These are phyloP conservation scores for Schizochytrium sp. DNA, from an alignment of 108 stramenopile genomes.

Conservation along the genomic window DNA sequence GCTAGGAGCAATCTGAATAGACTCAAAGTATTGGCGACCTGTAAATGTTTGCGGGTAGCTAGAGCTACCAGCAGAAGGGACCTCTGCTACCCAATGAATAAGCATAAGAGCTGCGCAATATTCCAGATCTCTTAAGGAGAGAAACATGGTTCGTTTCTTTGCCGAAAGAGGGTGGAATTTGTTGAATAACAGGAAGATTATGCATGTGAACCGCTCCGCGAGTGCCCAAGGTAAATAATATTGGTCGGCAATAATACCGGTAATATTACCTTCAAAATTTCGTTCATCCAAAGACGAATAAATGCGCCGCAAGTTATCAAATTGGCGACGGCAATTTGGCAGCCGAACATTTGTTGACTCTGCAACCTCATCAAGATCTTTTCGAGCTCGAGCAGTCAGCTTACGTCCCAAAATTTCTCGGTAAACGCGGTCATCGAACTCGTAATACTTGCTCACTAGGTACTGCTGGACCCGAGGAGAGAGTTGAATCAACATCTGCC, in stretches of 20 bases:
- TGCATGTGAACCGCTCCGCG: conserved; percentile 57
- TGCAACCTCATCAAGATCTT: conserved; percentile 63
- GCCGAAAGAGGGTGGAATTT: conserved; percentile 30
- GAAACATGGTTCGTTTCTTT: neutral
- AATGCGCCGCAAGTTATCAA: conserved; percentile 62
- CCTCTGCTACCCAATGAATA: conserved; percentile 28
- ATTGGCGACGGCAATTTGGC: conserved; percentile 53
- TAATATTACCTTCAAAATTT: conserved; percentile 49
- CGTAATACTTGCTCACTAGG: conserved; percentile 52
- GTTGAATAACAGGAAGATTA: conserved; percentile 45
- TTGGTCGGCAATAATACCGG: neutral
- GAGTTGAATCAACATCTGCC: conserved; percentile 26
- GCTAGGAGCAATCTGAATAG: neutral
- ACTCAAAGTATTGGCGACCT: conserved; percentile 24
- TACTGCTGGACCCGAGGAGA: conserved; percentile 7
- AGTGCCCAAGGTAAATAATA: conserved; percentile 21
- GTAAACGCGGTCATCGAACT: conserved; percentile 44
- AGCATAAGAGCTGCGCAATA: conserved; percentile 60
- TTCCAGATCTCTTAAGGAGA: conserved; percentile 21
- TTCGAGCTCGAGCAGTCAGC: conserved; percentile 55
- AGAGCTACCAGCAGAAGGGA: neutral
- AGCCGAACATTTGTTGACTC: conserved; percentile 48
- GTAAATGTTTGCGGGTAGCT: neutral
- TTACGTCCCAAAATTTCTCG: conserved; percentile 58
- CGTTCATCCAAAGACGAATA: conserved; percentile 58